These are phyloP conservation scores for Fragilaria crotonensis DNA, from an alignment of 108 stramenopile species.

Conservation along the genomic window DNA sequence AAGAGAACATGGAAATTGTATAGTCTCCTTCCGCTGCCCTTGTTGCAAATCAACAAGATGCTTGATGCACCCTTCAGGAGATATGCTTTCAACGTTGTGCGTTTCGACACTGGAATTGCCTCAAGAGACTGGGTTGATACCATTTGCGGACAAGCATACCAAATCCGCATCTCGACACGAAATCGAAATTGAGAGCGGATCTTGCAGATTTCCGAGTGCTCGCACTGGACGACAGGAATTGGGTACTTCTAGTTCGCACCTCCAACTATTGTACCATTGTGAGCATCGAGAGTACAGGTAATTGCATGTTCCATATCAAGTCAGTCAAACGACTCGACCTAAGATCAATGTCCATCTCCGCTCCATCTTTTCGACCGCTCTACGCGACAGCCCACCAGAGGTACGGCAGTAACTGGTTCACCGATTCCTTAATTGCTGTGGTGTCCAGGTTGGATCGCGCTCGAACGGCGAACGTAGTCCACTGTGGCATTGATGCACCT, in stretches of 20 bases:
- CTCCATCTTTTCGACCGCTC: constrained; percentile 42
- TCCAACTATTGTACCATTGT: constrained; percentile 34
- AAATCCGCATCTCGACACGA: constrained; percentile 6
- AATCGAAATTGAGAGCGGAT: constrained; percentile 48
- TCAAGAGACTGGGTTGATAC: neutral
- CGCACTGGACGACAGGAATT: constrained; percentile 19
- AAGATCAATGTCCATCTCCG: constrained; percentile 11
- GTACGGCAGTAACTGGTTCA: constrained; percentile 33
- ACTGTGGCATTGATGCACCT: constrained; percentile 7
- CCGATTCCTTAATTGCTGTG: constrained; percentile 43
- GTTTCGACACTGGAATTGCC: constrained; percentile 42
- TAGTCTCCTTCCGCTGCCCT: constrained; percentile 45
- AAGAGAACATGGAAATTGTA: constrained; percentile 51
- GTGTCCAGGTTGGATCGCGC: constrained; percentile 8
- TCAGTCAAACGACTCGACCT: constrained; percentile 51
- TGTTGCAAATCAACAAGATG: constrained; percentile 28
- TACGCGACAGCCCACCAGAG: constrained; percentile 49
- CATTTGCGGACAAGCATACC: neutral
- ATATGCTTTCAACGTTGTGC: constrained; percentile 30
- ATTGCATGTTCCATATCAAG: constrained; percentile 21
- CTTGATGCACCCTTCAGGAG: constrained; percentile 60
- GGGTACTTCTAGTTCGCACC: constrained; percentile 31
- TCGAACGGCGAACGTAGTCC: constrained; percentile 14
- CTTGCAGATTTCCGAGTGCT: constrained; percentile 52
- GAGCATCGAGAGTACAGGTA: neutral